Evolutionary conservation across 352 stramenopile genomes (phyloP).

Genomic region (Phytophthora syringae): DNA sequence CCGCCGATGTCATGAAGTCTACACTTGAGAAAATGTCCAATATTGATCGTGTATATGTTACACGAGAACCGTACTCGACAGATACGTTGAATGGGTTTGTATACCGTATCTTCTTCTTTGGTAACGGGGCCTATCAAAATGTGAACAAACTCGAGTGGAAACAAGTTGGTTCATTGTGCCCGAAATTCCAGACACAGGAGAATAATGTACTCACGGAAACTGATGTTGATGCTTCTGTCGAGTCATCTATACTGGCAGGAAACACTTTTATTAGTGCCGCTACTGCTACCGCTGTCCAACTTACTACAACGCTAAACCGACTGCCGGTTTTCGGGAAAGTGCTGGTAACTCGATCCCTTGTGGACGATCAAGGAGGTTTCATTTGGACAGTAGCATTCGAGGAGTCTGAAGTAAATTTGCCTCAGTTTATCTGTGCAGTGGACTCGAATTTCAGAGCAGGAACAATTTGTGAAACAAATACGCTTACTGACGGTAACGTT

Average conservation of each 20-base stretch:
- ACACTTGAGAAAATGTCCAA: slow-evolving; percentile 67
- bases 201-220: slow-evolving; percentile 63
- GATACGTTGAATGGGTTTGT: slow-evolving; percentile 63
- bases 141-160: slow-evolving; percentile 27
- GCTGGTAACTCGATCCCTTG: slow-evolving; percentile 65
- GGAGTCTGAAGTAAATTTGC: slow-evolving; percentile 67
- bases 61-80: slow-evolving; percentile 37
- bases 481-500: slow-evolving; percentile 77
- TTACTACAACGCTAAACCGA: slow-evolving; percentile 53
- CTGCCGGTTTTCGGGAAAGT: slow-evolving; percentile 72
- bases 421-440: slow-evolving; percentile 74
- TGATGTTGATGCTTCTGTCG: slow-evolving; percentile 40
- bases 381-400: slow-evolving; percentile 82
- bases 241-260: slow-evolving; percentile 40
- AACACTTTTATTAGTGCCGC: slow-evolving; percentile 66
- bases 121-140: slow-evolving; percentile 63
- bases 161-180: slow-evolving; percentile 38
- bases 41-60: slow-evolving; percentile 84
- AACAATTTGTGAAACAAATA: slow-evolving; percentile 59
- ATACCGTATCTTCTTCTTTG: slow-evolving; percentile 81
- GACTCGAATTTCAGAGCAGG: slow-evolving; percentile 41
- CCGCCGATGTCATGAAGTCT: slow-evolving; percentile 56
- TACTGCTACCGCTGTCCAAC: slow-evolving; percentile 44
- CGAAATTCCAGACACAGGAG: slow-evolving; percentile 64
- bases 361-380: slow-evolving; percentile 70